Base-by-base conservation (phyloP, 2,329 filamentous ascomycete genomes). In the Ophiostoma himal-ulmi region DNA sequence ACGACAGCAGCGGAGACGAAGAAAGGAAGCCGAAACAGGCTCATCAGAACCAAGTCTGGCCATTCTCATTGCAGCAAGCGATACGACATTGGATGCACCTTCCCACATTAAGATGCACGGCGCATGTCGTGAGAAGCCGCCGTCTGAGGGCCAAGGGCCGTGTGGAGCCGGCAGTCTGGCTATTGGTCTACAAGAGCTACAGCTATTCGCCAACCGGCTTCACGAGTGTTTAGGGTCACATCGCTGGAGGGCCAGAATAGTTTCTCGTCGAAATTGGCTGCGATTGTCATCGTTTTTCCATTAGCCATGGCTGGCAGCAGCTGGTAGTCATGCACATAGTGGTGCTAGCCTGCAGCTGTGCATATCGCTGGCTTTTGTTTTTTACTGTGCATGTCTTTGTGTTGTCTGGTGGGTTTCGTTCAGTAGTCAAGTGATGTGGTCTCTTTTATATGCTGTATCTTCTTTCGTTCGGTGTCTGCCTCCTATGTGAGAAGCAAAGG, bases 141-240 rank as follows among this genome's bases (percentile, higher is more conserved):
- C 37, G 34, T 48, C 54, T 68, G 37, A 48, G 48, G 62, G 62
- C 67, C 39, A 36, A 22, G 52, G 52, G 22, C 52, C n/a, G 52
- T 54, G 62, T 69, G 68, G 70, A 67, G 62, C 70, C 57, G n/a
- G 30, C 22, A n/a, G 37, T 37, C 52, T 39, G 20, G 20, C 48
- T 57, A 68, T 70, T 71, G 65, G 70, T 34, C n/a, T 65, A 57
- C 57, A 65, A 20, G 48, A 54, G 66, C 62, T 44, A 68, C 54
- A 70, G 65, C 71, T 41, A 73, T 72, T 74, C 71, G 71, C 57
- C 72, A 72, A 57, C 72, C 70, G 68, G 68, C 71, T 70, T 44
- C 68, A 68, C 69, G 70, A 70, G 69, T 70, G 5, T 70, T 5
- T 10, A 30, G 52, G 52, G 67, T 66, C 69, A 67, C 41, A 69